These are phyloP conservation scores for Starmerella sirachaensis DNA, from an alignment of 805 yeast species.

Conservation along the genomic window DNA sequence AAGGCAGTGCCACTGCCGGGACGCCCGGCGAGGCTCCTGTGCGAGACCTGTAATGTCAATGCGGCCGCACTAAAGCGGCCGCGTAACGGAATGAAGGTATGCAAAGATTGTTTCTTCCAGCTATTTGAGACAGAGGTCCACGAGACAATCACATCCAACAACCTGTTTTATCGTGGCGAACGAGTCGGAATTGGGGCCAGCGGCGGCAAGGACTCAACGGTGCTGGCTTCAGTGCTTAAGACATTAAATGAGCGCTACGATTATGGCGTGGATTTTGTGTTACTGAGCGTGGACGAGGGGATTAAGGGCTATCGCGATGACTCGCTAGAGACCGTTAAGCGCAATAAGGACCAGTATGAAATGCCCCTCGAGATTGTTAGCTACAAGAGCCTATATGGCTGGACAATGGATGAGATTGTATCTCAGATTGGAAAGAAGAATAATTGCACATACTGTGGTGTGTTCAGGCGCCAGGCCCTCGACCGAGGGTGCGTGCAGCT, in stretches of 20 bases:
- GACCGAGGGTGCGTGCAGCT: slow-evolving; percentile 89
- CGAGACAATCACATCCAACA: slow-evolving; percentile 61
- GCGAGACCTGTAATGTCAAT: slow-evolving; percentile 73
- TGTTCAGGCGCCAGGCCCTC: slow-evolving; percentile 85
- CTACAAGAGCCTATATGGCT: slow-evolving; percentile 77
- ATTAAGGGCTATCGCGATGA: slow-evolving; percentile 95
- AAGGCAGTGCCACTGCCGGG: slow-evolving; percentile 11
- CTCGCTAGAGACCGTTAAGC: slow-evolving; percentile 88
- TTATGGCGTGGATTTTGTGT: slow-evolving; percentile 74
- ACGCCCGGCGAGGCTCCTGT: slow-evolving; percentile 24
- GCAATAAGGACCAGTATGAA: slow-evolving; percentile 78
- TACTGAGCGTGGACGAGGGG: slow-evolving; percentile 90
- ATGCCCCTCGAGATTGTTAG: slow-evolving; percentile 72
- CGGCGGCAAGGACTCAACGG: slow-evolving; percentile 98
- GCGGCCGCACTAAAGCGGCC: slow-evolving; percentile 88
- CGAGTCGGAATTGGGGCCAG: slow-evolving; percentile 94
- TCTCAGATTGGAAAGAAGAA: slow-evolving; percentile 86
- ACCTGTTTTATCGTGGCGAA: slow-evolving; percentile 70
- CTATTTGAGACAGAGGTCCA: slow-evolving; percentile 95
- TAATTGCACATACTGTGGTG: slow-evolving; percentile 97
- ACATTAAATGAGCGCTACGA: slow-evolving; percentile 76
- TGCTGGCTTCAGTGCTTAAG: slow-evolving; percentile 76
- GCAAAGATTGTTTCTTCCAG: slow-evolving; percentile 78
- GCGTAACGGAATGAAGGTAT: slow-evolving; percentile 75
- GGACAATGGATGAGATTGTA: slow-evolving; percentile 99